Evolutionary conservation across 352 stramenopile species (phyloP), one percentile per base, ranked within the genome.

Genomic region (Poterioochromonas sp.): DNA sequence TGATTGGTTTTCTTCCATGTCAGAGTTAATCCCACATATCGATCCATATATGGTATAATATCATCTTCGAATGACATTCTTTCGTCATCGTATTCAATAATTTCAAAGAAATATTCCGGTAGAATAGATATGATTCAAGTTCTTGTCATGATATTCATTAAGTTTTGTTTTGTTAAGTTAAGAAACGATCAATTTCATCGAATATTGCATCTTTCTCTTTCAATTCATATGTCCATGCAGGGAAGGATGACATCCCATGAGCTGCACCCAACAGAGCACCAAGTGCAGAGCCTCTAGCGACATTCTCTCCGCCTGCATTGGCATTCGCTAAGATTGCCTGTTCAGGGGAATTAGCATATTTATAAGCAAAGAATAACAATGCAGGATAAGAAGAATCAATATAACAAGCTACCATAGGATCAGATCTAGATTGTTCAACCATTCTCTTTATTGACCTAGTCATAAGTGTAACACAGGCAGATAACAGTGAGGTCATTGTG

Each of bases 281-380:
- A 11, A 92, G 73, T 0, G 87, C 44, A 0, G 86, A 83, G 29
- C 85, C 88, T 39, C 86, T 79, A 79, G 88, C 87, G 5, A 91
- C 87, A 83, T 93, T 93, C 77, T 93, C 88, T 62, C 88, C 88
- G 29, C 88, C 88, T 0, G 85, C 83, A 80, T 92, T 93, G 43
- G 87, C 87, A 82, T 89, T 92, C 15, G 82, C 82, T 1, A 92
- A 62, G 0, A 93, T 76, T 12, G 81, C 87, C 15, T 79, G 74
- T 83, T 84, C 80, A 34, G 70, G 32, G 49, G 81, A 86, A 47
- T 54, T 62, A 53, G 51, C 64, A 79, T 91, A 90, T 80, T 90
- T 93, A 76, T 83, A 81, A 29, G 88, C 74, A 80, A 90, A 88
- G 54, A 88, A 80, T 8, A 91, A 76, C 0, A 88, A 76, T 11